Evolutionary conservation across 352 stramenopile genomes (phyloP).

Genomic region (Globisporangium apiculatum): DNA sequence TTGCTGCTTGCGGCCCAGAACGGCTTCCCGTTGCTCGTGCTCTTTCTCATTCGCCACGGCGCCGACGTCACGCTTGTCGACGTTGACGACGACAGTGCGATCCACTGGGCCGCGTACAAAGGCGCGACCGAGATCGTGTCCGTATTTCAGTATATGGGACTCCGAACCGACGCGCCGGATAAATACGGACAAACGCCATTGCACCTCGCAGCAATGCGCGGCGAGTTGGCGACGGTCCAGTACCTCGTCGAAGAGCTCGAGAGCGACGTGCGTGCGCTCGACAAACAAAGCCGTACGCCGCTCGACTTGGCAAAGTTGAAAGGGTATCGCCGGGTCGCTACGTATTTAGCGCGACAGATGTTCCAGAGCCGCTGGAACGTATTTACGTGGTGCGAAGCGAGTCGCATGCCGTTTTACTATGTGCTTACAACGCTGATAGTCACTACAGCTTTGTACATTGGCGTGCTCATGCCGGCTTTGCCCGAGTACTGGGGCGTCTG

Average conservation of each 20-base stretch:
- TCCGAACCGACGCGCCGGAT: constrained; percentile 56
- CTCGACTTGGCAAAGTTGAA: constrained; percentile 56
- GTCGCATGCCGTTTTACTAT: constrained; percentile 62
- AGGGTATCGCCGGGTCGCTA: constrained; percentile 36
- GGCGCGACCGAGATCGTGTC: constrained; percentile 74
- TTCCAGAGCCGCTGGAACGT: constrained; percentile 53
- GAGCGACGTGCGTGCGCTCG: constrained; percentile 36
- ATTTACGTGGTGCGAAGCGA: constrained; percentile 52
- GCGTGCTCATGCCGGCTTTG: constrained; percentile 46
- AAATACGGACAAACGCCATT: constrained; percentile 75
- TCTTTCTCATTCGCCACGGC: constrained; percentile 69
- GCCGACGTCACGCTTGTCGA: constrained; percentile 65
- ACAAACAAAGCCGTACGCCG: constrained; percentile 52
- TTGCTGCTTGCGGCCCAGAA: constrained; percentile 74
- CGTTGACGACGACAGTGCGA: constrained; percentile 60
- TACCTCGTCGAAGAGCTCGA: constrained; percentile 79
- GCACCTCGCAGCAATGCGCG: constrained; percentile 75
- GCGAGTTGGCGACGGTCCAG: constrained; percentile 60
- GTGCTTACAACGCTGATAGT: constrained; percentile 44
- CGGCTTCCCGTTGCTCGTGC: constrained; percentile 60
- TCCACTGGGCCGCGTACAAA: constrained; percentile 87
- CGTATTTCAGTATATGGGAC: constrained; percentile 74
- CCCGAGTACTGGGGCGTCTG: constrained; percentile 47
- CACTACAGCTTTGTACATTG: constrained; percentile 34
- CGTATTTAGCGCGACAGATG: constrained; percentile 40